Conservation (phyloP, 2,329 filamentous ascomycete species). For the Pseudogymnoascus sp. region DNA sequence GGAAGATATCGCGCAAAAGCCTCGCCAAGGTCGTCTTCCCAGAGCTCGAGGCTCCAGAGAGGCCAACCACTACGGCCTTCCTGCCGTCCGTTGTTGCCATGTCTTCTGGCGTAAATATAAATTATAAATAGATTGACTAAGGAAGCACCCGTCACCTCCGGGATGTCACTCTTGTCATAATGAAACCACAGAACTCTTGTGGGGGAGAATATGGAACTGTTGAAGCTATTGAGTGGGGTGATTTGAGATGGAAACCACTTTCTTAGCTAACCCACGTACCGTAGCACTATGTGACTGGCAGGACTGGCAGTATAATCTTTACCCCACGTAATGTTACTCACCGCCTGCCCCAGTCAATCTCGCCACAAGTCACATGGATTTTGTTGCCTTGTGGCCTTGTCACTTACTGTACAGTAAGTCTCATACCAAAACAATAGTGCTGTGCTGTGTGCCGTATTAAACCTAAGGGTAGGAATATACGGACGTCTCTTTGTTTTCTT, state of each 20-base stretch:
- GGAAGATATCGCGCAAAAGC: slow-evolving; percentile 74
- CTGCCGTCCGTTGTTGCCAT: not conserved
- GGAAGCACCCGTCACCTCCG: not conserved
- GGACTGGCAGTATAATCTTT: not conserved
- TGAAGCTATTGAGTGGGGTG: slow-evolving; percentile 1
- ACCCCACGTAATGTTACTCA: not conserved
- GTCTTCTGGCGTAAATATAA: not conserved
- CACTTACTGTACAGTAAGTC: not conserved
- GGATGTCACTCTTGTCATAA: not conserved
- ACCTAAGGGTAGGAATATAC: not conserved
- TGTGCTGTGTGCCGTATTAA: no score
- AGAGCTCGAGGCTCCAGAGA: slow-evolving; percentile 85
- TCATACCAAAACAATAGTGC: not conserved
- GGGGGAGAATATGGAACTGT: not conserved
- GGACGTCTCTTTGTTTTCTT: no score
- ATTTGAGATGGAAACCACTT: not conserved
- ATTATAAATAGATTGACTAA: not conserved
- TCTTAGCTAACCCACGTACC: not conserved
- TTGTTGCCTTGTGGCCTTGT: not conserved
- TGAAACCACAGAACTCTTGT: not conserved
- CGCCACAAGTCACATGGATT: not conserved
- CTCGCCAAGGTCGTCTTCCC: slow-evolving; percentile 92
- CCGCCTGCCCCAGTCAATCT: not conserved
- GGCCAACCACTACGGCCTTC: slow-evolving; percentile 56
- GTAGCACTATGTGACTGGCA: no score